Conservation (phyloP, 192 early-diverging fungal species). For the Umbelopsis sp. region DNA sequence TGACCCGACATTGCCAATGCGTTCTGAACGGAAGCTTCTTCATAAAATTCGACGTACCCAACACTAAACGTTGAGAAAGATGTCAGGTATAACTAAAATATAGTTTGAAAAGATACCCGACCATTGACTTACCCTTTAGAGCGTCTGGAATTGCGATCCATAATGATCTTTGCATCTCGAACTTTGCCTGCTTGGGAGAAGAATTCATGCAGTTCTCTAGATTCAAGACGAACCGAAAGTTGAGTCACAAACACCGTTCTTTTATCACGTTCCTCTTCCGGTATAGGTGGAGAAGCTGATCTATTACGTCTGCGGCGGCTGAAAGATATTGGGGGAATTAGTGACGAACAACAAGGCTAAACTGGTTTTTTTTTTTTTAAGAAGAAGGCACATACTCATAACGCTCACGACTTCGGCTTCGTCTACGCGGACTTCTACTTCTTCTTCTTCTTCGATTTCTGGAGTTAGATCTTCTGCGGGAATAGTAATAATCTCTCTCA, state of each 20-base stretch:
- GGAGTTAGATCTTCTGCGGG: slow-evolving; percentile 27
- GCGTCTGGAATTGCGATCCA: slow-evolving; percentile 79
- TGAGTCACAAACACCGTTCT: slow-evolving; percentile 97
- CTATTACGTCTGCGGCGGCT: slow-evolving; percentile 43
- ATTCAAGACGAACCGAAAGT: slow-evolving; percentile 76
- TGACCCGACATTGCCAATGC: slow-evolving; percentile 85
- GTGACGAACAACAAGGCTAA: not conserved
- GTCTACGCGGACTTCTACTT: slow-evolving; percentile 43
- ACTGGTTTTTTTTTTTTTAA: not conserved
- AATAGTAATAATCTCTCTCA: slow-evolving; percentile 37
- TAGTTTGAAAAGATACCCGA: not conserved
- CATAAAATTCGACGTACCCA: slow-evolving; percentile 97
- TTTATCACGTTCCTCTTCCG: slow-evolving; percentile 79
- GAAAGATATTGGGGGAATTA: not conserved
- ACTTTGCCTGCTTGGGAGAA: slow-evolving; percentile 82
- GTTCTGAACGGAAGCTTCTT: slow-evolving; percentile 75
- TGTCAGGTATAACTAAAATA: not conserved
- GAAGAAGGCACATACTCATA: slow-evolving; percentile 15
- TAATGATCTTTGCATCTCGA: slow-evolving; percentile 83
- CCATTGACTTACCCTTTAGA: slow-evolving; percentile 75
- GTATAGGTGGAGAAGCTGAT: slow-evolving; percentile 70
- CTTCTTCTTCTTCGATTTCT: slow-evolving; percentile 44
- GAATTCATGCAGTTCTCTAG: slow-evolving; percentile 85
- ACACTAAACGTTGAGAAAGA: slow-evolving; percentile 58
- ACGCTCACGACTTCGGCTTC: slow-evolving; percentile 26